Evolutionary conservation across 192 early-diverging fungal genomes (phyloP).

Genomic region (Oehlia diaphana): DNA sequence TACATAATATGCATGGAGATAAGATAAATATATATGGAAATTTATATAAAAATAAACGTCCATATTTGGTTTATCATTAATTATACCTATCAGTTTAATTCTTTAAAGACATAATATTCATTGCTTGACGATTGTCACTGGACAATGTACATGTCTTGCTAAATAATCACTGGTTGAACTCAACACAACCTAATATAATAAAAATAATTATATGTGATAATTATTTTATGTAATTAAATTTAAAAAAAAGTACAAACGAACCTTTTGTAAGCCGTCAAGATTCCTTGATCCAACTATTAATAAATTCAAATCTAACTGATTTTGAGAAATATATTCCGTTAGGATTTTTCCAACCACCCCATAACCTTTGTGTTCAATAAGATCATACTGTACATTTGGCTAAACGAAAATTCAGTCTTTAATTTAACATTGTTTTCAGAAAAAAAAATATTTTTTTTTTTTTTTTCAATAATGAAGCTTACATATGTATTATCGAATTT

Average conservation of each 20-base stretch:
- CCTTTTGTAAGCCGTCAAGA: conserved; percentile 30
- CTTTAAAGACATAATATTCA: neutral
- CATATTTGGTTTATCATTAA: neutral
- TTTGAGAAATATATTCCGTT: conserved; percentile 11
- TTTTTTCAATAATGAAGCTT: neutral
- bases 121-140: conserved; percentile 14
- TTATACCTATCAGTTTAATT: neutral
- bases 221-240: neutral
- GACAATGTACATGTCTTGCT: conserved; percentile 1
- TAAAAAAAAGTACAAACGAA: neutral
- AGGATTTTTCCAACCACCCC: conserved; percentile 15
- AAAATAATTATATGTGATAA: neutral
- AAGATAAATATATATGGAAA: too few relatives aligned
- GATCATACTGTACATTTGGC: conserved; percentile 17
- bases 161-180: conserved; percentile 25
- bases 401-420: neutral
- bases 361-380: conserved; percentile 19
- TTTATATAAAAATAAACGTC: neutral
- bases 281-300: conserved; percentile 28
- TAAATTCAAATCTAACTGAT: conserved; percentile 13
- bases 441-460: neutral
- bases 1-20: too few relatives aligned
- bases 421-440: neutral
- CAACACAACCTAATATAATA: conserved; percentile 5
- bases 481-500: neutral